Evolutionary conservation across 129 eudicot genomes (phyloP).

Genomic region (Escallonia herrerae): DNA sequence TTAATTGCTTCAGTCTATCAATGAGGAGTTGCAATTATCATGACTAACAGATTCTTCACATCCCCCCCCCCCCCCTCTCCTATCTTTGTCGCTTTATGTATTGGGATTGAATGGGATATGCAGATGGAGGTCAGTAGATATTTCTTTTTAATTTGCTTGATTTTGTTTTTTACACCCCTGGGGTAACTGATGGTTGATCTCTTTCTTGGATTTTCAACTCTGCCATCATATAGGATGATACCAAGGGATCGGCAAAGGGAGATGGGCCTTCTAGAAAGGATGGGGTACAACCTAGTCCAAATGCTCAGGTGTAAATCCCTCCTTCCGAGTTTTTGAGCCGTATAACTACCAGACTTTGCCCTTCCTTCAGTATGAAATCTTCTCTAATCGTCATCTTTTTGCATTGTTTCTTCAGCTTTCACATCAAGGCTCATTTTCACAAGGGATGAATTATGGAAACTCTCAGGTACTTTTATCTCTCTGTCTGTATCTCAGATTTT

Average conservation of each 20-base stretch:
- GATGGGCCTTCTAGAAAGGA: constrained; percentile 68
- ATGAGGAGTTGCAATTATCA: not conserved
- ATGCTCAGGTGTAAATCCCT: constrained; percentile 40
- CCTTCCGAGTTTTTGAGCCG: not conserved
- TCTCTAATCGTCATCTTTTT: constrained; percentile 3
- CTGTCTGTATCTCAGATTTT: not conserved
- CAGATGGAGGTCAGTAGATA: constrained; percentile 74
- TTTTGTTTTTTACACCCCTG: not conserved
- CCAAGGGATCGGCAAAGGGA: constrained; percentile 70
- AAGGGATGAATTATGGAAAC: constrained; percentile 54
- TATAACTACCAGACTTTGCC: not conserved
- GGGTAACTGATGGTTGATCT: not conserved
- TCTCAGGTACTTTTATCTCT: constrained; percentile 40
- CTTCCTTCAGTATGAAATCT: not conserved
- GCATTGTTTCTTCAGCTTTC: constrained; percentile 27
- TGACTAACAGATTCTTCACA: constrained; percentile 24
- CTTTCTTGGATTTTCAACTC: not conserved
- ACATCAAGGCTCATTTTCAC: constrained; percentile 58
- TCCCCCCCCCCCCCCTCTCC: not conserved
- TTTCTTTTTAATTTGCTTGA: not conserved
- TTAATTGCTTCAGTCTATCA: not conserved
- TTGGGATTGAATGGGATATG: constrained; percentile 17
- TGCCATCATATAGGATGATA: constrained; percentile 49
- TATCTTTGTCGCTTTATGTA: constrained; percentile 10
- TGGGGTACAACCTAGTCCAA: constrained; percentile 34